Conservation (phyloP, 257 asterid genomes). For the Solanum lycopersicoides region DNA sequence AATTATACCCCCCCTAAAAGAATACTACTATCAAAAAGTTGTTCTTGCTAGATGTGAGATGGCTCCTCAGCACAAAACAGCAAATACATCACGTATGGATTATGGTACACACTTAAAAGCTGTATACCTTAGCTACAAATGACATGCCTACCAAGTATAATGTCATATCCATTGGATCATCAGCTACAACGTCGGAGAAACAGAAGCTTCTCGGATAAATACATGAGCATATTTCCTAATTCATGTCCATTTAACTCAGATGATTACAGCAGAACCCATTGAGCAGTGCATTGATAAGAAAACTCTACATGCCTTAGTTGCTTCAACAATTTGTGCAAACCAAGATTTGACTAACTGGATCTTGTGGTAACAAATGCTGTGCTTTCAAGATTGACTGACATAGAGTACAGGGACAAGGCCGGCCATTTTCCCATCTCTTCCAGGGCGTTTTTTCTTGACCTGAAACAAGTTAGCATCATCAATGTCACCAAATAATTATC, state of each 20-base stretch:
- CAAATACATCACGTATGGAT: not conserved
- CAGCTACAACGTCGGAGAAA: not conserved
- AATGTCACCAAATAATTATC: not conserved
- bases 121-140: not conserved
- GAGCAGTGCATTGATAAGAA: not conserved
- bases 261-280: not conserved
- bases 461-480: slow-evolving; percentile 19
- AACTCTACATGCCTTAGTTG: not conserved
- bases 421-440: slow-evolving; percentile 95
- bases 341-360: not conserved
- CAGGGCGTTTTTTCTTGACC: slow-evolving; percentile 96
- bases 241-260: not conserved
- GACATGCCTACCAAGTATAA: not conserved
- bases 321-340: not conserved
- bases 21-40: not conserved
- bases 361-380: not conserved
- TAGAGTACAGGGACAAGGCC: slow-evolving; percentile 98
- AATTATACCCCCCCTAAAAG: not conserved
- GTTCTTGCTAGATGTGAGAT: not conserved
- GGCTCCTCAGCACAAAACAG: not conserved
- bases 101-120: not conserved
- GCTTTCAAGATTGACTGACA: slow-evolving; percentile 61
- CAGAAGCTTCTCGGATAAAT: not conserved
- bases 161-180: not conserved
- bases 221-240: not conserved